Percentiles rank a stretch among this genome's conserved stretches.
Evolutionary conservation across 768 basidiomycete genomes (phyloP).

Genomic region (Punctularia strigosozonata): DNA sequence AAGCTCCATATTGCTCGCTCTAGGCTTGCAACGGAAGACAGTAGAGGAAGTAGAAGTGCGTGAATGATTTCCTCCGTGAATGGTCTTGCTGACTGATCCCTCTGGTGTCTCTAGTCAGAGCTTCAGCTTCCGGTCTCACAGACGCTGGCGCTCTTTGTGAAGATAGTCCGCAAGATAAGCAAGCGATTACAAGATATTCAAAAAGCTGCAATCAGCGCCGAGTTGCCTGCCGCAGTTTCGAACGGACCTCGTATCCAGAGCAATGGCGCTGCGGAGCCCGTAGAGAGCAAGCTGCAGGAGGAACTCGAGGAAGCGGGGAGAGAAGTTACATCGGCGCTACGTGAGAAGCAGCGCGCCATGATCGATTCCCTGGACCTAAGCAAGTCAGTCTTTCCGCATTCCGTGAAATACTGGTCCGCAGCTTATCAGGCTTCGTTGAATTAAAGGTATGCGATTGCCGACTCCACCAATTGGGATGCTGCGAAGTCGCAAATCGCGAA

Average conservation of each 20-base stretch:
- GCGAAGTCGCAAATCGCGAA: too few relatives aligned
- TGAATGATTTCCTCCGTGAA: neutral
- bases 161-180: slow-evolving; percentile 77
- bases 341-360: slow-evolving; percentile 75
- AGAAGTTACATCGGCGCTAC: slow-evolving; percentile 37
- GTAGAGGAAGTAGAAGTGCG: slow-evolving; percentile 84
- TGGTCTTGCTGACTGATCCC: neutral
- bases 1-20: slow-evolving; percentile 78
- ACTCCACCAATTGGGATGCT: too few relatives aligned
- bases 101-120: slow-evolving; percentile 39
- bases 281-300: slow-evolving; percentile 16
- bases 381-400: slow-evolving; percentile 48
- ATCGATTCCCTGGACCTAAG: slow-evolving; percentile 79
- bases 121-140: slow-evolving; percentile 80
- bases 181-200: slow-evolving; percentile 68
- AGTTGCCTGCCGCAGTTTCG: slow-evolving; percentile 34
- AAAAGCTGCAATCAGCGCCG: slow-evolving; percentile 61
- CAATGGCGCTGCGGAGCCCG: too few relatives aligned
- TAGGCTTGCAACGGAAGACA: slow-evolving; percentile 81
- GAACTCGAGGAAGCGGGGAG: slow-evolving; percentile 53
- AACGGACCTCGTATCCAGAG: slow-evolving; percentile 18
- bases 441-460: slow-evolving; percentile 55
- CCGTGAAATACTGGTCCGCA: slow-evolving; percentile 1
- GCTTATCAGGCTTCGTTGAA: neutral
- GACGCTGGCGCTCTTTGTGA: slow-evolving; percentile 81